Base-by-base conservation (phyloP, 306 rosid genomes). In the Cicer bijugum region DNA sequence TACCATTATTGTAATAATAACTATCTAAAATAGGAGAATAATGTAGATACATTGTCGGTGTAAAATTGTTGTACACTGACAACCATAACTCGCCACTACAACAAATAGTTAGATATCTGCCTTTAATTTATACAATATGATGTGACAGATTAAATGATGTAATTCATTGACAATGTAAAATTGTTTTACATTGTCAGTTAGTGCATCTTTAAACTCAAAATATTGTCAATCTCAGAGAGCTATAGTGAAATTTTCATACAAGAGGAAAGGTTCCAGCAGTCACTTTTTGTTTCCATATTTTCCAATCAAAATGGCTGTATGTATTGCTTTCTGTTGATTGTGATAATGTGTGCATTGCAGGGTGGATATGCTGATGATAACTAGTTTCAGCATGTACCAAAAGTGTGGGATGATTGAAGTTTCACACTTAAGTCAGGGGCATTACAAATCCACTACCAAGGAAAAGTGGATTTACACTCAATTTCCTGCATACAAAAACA, bases 311-410 rank as follows among this genome's bases (percentile, higher is more conserved):
- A 20, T 65, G 3, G 14, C 20, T 45, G 44, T 2, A n/a, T 20
- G 42, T 69, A 19, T 12, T 52, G 15, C 12, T 40, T 5, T 68
- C 8, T 64, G 52, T 55, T 28, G 19, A 68, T 28, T 38, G 6
- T 39, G 66, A 62, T 67, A 55, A 14, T 77, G 65, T 19, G 61
- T 67, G 17, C 57, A 72, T 67, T 71, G 53, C 62, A 84, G 88
- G 79, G 20, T 75, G 84, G 80, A 67, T 72, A 39, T 77, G 69
- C 66, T 64, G 72, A 85, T 81, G 86, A 59, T 76, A 42, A 17
- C 75, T 57, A 38, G 74, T 77, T 35, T 72, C 52, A 81, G 42
- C 62, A 44, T 78, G 42, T 66, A 16, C 82, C 68, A 57, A 9
- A 79, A 74, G 83, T 50, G 84, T 79, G 79, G 62, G 65, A 71